phyloP scores from a whole-genome alignment of 768 basidiomycete species.

The Pleurotus pulmonarius region DNA sequence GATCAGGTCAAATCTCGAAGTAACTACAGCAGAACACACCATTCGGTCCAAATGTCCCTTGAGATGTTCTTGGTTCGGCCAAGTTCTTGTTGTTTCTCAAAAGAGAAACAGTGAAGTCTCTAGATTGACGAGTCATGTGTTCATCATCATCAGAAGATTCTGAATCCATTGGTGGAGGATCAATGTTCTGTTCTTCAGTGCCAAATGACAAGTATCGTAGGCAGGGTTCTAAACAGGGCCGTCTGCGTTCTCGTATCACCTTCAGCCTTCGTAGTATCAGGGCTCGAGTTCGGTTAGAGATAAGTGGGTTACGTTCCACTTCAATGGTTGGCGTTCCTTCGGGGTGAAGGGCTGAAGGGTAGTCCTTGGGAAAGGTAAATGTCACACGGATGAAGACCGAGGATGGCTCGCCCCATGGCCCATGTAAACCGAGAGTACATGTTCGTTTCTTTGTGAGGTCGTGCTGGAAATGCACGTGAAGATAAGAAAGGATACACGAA shows the following conservation, averaged over 20 bases:
- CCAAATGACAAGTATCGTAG: conserved; percentile 76
- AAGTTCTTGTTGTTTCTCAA: conserved; percentile 71
- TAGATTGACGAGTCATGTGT: conserved; percentile 32
- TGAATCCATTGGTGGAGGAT: conserved; percentile 38
- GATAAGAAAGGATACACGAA: neutral
- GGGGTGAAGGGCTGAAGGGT: conserved; percentile 63
- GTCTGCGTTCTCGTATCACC: conserved; percentile 61
- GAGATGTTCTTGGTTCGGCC: conserved; percentile 81
- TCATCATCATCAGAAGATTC: conserved; percentile 71
- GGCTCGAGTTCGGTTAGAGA: conserved; percentile 73
- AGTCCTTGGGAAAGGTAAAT: conserved; percentile 84
- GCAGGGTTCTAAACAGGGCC: conserved; percentile 84
- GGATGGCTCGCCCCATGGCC: conserved; percentile 87
- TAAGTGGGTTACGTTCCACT: conserved; percentile 77
- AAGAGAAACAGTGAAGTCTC: conserved; percentile 50
- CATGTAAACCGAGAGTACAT: conserved; percentile 82
- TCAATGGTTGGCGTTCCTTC: conserved; percentile 71
- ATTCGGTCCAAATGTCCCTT: conserved; percentile 86
- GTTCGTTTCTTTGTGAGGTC: conserved; percentile 71
- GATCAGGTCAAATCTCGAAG: neutral
- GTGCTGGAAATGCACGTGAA: conserved; percentile 34
- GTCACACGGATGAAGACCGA: conserved; percentile 85
- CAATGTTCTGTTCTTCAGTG: conserved; percentile 51
- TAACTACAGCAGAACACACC: conserved; percentile 41
- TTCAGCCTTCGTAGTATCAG: conserved; percentile 77